These are phyloP conservation scores for Dipodascopsis uninucleata DNA, from an alignment of 805 yeast species.

Conservation along the genomic window DNA sequence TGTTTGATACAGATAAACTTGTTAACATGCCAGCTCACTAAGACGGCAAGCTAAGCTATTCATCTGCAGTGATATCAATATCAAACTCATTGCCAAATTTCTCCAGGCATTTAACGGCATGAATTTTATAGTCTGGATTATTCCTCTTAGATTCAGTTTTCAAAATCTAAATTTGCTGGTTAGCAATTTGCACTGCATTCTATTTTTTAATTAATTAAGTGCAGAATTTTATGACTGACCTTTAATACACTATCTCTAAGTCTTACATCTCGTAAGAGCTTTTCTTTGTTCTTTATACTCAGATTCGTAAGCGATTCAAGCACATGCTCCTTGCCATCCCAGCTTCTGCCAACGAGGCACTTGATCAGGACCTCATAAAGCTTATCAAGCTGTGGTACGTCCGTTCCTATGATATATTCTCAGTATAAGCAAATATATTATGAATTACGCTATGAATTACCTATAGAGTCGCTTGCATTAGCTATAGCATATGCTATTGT, in stretches of 20 bases:
- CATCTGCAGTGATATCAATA: conserved; percentile 12
- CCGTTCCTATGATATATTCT: conserved; percentile 6
- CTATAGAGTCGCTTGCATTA: conserved; percentile 50
- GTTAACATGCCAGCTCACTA: neutral
- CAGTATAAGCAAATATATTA: conserved; percentile 32
- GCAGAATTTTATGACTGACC: conserved; percentile 5
- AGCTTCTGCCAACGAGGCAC: conserved; percentile 72
- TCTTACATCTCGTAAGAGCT: conserved; percentile 35
- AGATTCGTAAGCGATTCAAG: conserved; percentile 65
- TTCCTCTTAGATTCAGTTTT: conserved; percentile 61
- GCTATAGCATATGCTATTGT: conserved; percentile 67
- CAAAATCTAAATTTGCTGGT: conserved; percentile 46
- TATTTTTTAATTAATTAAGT: neutral
- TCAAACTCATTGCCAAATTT: conserved; percentile 34
- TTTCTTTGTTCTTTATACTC: conserved; percentile 44
- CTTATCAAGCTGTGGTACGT: conserved; percentile 25
- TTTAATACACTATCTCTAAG: conserved; percentile 34
- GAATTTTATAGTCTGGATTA: conserved; percentile 59
- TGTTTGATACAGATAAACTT: no score
- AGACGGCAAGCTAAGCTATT: neutral
- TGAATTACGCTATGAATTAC: conserved; percentile 14
- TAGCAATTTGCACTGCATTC: neutral
- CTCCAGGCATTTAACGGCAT: conserved; percentile 53
- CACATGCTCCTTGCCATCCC: conserved; percentile 82
- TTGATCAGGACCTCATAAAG: conserved; percentile 54